Evolutionary conservation across 192 early-diverging fungal species (phyloP).

Genomic region (Linderina pennispora): DNA sequence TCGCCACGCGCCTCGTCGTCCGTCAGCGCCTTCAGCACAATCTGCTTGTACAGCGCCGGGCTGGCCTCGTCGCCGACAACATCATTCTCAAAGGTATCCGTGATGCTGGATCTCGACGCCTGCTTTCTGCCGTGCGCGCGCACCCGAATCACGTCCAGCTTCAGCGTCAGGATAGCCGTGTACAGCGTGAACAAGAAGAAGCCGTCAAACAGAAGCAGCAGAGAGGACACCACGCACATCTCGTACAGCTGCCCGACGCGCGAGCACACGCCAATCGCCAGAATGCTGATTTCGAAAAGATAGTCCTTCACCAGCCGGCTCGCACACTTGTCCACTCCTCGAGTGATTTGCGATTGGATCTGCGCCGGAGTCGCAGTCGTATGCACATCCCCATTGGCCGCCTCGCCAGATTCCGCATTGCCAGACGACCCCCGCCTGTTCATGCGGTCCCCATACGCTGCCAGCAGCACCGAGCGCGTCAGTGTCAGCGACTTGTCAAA

Average conservation of each 20-base stretch:
- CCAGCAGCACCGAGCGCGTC: slow-evolving; percentile 72
- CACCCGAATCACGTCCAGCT: slow-evolving; percentile 67
- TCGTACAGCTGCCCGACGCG: slow-evolving; percentile 71
- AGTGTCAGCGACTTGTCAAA: slow-evolving; percentile 83
- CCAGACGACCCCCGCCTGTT: neutral
- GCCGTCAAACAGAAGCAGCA: slow-evolving; percentile 78
- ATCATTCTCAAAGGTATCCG: neutral
- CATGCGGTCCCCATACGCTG: too few species aligned
- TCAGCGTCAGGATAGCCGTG: slow-evolving; percentile 76
- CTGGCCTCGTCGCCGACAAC: slow-evolving; percentile 15
- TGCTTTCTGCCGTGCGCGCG: slow-evolving; percentile 39
- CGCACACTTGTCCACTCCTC: slow-evolving; percentile 60
- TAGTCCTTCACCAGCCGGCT: slow-evolving; percentile 68
- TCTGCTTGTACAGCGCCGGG: slow-evolving; percentile 54
- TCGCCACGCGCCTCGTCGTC: slow-evolving; percentile 48
- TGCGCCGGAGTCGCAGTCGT: slow-evolving; percentile 35
- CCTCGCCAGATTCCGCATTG: neutral
- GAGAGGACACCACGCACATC: slow-evolving; percentile 74
- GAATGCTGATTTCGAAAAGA: slow-evolving; percentile 73
- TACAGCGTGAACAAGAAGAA: slow-evolving; percentile 82
- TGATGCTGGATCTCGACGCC: slow-evolving; percentile 6
- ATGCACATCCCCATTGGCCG: neutral
- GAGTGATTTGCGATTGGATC: slow-evolving; percentile 57
- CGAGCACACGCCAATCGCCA: slow-evolving; percentile 69
- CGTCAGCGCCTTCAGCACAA: slow-evolving; percentile 56